Evolutionary conservation across 176 grass and related monocot genomes (phyloP).

Genomic region (Triticum timopheevii): DNA sequence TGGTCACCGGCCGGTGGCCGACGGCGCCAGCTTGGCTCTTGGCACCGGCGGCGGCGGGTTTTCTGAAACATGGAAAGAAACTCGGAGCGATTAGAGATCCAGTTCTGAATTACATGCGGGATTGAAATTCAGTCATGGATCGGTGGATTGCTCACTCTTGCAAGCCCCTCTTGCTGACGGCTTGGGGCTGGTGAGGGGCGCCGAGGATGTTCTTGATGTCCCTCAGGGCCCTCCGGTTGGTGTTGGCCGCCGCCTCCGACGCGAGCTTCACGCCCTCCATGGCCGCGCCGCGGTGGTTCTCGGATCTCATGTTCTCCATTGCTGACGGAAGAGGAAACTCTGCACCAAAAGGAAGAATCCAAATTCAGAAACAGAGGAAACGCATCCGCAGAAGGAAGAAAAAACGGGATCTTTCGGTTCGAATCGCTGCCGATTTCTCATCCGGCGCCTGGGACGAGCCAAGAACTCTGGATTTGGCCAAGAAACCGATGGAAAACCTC

Average conservation of each 20-base stretch:
- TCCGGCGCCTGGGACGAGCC: neutral
- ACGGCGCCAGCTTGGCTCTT: slow-evolving; percentile 28
- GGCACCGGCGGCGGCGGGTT: neutral
- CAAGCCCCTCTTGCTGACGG: slow-evolving; percentile 53
- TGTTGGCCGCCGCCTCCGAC: slow-evolving; percentile 20
- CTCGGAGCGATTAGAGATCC: slow-evolving; percentile 15
- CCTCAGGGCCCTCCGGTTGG: slow-evolving; percentile 48
- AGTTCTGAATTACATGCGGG: neutral
- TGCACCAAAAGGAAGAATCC: neutral
- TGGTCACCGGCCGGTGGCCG: slow-evolving; percentile 54
- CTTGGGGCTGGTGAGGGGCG: slow-evolving; percentile 31
- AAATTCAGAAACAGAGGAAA: slow-evolving; percentile 19
- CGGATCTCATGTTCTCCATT: slow-evolving; percentile 56
- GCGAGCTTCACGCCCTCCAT: slow-evolving; percentile 67
- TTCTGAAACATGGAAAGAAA: slow-evolving; percentile 45
- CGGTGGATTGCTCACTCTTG: slow-evolving; percentile 36
- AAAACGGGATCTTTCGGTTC: slow-evolving; percentile 3
- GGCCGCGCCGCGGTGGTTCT: slow-evolving; percentile 22
- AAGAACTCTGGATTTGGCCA: neutral
- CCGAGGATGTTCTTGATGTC: slow-evolving; percentile 65
- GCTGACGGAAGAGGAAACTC: neutral
- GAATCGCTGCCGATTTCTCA: neutral
- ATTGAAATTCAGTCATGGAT: neutral
- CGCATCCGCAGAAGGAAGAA: neutral
- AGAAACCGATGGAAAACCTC: neutral